These are phyloP conservation scores for Bocquillonia castaneifolia DNA, from an alignment of 441 rosid species.

Conservation along the genomic window DNA sequence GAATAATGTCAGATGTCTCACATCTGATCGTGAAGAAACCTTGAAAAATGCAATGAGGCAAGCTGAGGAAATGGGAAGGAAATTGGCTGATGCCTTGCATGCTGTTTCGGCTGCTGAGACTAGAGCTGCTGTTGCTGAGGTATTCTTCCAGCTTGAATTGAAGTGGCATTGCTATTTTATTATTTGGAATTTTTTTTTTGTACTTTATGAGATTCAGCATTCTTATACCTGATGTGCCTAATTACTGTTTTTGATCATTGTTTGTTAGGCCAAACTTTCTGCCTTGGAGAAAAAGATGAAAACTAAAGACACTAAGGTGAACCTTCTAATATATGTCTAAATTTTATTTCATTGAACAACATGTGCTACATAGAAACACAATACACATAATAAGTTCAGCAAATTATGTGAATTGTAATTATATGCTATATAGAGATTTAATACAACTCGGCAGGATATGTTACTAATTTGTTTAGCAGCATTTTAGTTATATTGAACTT, in stretches of 20 bases:
- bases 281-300: constrained; percentile 64
- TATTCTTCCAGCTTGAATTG: constrained; percentile 19
- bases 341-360: neutral
- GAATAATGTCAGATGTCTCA: constrained; percentile 58
- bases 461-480: too few relatives aligned
- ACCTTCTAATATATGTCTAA: neutral
- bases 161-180: neutral
- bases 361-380: neutral
- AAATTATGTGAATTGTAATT: too few relatives aligned
- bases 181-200: neutral
- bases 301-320: constrained; percentile 64
- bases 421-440: neutral
- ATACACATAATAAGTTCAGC: neutral
- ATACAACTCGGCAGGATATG: too few relatives aligned
- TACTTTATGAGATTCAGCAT: neutral
- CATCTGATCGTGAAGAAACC: constrained; percentile 62
- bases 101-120: constrained; percentile 79
- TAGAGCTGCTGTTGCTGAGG: constrained; percentile 92
- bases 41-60: constrained; percentile 74
- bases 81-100: constrained; percentile 67
- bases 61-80: constrained; percentile 82
- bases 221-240: constrained; percentile 11
- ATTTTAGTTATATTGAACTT: too few relatives aligned
- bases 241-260: constrained; percentile 18
- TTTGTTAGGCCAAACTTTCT: constrained; percentile 65